A percentile compares a stretch with the other conserved stretches of the same genome.
Evolutionary conservation across 2,329 filamentous ascomycete genomes (phyloP).

Genomic region (Pseudogymnoascus pannorum): DNA sequence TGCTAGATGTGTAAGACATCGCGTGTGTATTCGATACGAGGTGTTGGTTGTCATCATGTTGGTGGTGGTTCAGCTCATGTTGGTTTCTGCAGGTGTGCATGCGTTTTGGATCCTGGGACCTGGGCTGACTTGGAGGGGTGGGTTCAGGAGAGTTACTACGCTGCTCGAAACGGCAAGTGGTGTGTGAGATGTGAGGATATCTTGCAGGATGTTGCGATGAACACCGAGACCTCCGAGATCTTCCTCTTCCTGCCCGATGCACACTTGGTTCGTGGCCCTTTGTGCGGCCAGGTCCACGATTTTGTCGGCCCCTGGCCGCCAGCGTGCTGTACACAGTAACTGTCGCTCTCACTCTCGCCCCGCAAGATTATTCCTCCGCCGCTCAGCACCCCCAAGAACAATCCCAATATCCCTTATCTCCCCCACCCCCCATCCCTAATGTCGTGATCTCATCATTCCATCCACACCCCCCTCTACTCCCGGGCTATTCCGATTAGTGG

Average conservation of each 20-base stretch:
- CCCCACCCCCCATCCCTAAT: not conserved
- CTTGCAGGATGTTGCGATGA: not conserved
- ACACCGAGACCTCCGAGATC: not conserved
- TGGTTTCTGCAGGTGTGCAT: not conserved
- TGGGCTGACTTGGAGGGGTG: not conserved
- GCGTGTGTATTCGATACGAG: not conserved
- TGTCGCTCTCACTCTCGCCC: not conserved
- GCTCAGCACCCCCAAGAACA: not conserved
- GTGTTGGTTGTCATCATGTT: not conserved
- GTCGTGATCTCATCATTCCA: not conserved
- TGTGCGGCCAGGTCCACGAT: too few species aligned
- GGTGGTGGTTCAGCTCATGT: not conserved
- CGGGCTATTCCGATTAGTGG: conserved; percentile 4
- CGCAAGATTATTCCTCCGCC: not conserved
- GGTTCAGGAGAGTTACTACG: too few species aligned
- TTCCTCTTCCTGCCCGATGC: not conserved
- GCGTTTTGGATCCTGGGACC: not conserved
- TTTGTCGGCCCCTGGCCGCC: too few species aligned
- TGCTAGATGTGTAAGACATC: not conserved
- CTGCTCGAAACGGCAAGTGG: not conserved
- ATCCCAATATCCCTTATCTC: not conserved
- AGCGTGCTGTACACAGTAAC: not conserved
- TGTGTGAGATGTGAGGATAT: not conserved
- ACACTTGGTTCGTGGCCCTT: not conserved
- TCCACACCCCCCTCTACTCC: not conserved